phyloP scores from a whole-genome alignment of 2,329 filamentous ascomycete genomes.

The Colletotrichum tanaceti region DNA sequence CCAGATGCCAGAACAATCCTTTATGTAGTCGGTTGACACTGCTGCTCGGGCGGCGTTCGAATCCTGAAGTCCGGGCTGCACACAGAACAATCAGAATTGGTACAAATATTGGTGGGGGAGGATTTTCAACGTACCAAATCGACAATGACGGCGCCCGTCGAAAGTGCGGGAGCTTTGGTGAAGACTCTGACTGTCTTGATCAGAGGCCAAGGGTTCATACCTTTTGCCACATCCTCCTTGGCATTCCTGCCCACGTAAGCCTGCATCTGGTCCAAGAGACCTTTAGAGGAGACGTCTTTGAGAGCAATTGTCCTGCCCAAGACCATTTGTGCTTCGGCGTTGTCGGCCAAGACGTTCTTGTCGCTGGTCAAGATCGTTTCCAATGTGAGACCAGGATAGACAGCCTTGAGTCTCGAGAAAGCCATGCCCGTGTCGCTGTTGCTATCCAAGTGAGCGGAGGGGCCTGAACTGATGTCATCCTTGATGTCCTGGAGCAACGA shows the following conservation, averaged over 20 bases:
- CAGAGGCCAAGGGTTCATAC: conserved; percentile 55
- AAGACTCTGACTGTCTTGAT: conserved; percentile 61
- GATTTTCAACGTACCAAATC: conserved; percentile 55
- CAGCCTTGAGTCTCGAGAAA: conserved; percentile 57
- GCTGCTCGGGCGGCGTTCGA: conserved; percentile 68
- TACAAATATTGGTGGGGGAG: conserved; percentile 16
- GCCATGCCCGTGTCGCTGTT: conserved; percentile 57
- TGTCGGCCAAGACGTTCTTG: background rate
- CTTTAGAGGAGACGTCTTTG: background rate
- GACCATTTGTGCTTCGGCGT: background rate
- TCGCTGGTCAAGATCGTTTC: conserved; percentile 27
- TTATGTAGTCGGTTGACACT: conserved; percentile 68
- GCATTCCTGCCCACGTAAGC: background rate
- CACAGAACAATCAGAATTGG: background rate
- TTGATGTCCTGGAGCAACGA: conserved; percentile 61
- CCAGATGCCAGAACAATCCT: conserved; percentile 69
- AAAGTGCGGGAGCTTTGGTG: conserved; percentile 49
- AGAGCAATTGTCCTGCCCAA: background rate
- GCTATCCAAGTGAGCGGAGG: conserved; percentile 51
- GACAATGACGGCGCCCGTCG: conserved; percentile 51
- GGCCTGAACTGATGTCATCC: conserved; percentile 52
- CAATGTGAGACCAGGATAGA: conserved; percentile 51
- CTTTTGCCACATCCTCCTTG: background rate
- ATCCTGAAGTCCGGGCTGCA: conserved; percentile 66
- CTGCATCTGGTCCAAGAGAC: background rate